Evolutionary conservation across 768 basidiomycete species (phyloP), one percentile per base, ranked within the genome.

Genomic region (Pleurotus djamor): DNA sequence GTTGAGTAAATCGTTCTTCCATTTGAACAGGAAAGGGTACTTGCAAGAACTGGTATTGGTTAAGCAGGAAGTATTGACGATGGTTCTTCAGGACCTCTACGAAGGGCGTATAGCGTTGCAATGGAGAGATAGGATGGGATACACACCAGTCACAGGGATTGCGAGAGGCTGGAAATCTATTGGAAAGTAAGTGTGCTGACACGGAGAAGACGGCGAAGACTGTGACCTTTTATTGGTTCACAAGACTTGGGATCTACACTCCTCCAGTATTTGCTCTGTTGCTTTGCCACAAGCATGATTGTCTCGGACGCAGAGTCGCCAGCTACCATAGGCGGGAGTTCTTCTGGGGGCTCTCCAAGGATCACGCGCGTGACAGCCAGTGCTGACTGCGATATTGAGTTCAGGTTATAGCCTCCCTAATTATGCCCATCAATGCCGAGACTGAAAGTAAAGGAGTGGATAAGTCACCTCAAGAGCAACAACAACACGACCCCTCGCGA

Each of bases 331-430:
- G 91, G 82, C 0, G 83, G 81, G 5, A 98, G 73, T 60, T 86
- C 82, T 1, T 88, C 88, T 0, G 96, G 94, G 2, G 90, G 80
- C 63, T 95, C 91, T 3, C 97, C 97, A 5, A 98, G 82, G n/a
- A 98, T 74, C n/a, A 94, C 82, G 60, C 83, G 80, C 5, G 91
- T 85, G 34, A 98, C 96, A 1, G 94, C 96, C 37, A 95, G 71
- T 0, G 94, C 91, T 17, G 95, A 98, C 14, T 78, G 79, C 16
- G 95, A 90, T 63, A 96, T 92, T 2, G 97, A 89, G 13, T 92
- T 83, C 32, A 98, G 81, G 66, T 95, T 94, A 73, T 99, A 99
- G 2, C 97, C 97, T 8, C 97, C 97, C 96, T 98, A 17, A 4
- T n/a, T 41, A 41, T 14, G 38, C 44, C 47, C 4, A 34, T 52